Percentiles rank a stretch among this genome's conserved stretches.
Evolutionary conservation across 2,329 filamentous ascomycete genomes (phyloP).

Genomic region (Colletotrichum sublineola): DNA sequence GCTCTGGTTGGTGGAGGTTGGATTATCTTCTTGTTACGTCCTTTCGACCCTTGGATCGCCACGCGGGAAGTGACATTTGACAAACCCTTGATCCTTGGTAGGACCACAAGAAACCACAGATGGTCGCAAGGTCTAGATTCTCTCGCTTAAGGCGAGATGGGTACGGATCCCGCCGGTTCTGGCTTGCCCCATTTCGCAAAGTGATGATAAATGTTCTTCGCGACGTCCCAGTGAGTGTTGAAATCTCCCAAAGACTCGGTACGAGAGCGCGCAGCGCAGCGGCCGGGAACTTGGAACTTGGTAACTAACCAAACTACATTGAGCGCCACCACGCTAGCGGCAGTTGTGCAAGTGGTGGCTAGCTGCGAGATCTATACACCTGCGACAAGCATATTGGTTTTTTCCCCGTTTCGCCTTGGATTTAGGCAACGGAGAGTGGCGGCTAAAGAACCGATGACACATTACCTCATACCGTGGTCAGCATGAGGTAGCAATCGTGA

Average conservation of each 20-base stretch:
- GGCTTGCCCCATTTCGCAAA: slow-evolving; percentile 10
- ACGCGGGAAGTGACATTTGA: slow-evolving; percentile 31
- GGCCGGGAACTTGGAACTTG: background rate
- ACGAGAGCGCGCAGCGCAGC: slow-evolving; percentile 12
- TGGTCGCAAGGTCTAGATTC: background rate
- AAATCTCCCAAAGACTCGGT: slow-evolving; percentile 19
- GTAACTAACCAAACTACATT: slow-evolving; percentile 11
- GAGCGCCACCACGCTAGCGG: slow-evolving; percentile 38
- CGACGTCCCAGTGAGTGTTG: slow-evolving; percentile 19
- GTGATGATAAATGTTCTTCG: background rate
- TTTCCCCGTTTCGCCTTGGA: background rate
- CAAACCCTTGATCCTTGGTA: background rate
- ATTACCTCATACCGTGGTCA: background rate
- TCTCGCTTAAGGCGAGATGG: background rate
- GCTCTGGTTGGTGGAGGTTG: slow-evolving; percentile 29
- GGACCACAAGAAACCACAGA: background rate
- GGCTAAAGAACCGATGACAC: background rate
- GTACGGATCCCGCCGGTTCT: background rate
- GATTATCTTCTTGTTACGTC: background rate
- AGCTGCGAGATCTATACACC: slow-evolving; percentile 21
- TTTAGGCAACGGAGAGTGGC: background rate
- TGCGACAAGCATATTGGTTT: background rate
- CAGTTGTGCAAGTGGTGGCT: slow-evolving; percentile 18
- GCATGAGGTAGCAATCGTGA: slow-evolving; percentile 3
- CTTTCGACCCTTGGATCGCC: slow-evolving; percentile 11